Conservation (phyloP, 345 rosid genomes). For the Pugionium dolabratum region DNA sequence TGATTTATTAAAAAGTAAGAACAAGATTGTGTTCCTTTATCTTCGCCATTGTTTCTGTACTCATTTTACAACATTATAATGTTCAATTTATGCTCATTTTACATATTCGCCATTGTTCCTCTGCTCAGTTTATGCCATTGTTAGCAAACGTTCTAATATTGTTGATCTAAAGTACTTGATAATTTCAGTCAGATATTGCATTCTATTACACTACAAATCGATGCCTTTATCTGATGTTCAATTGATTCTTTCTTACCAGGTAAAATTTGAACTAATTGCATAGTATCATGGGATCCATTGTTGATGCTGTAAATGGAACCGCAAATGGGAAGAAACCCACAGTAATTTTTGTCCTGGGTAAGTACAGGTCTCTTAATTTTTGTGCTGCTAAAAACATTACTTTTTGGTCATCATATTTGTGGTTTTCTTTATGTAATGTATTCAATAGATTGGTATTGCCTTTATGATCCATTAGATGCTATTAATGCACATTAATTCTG, state of each 20-base stretch:
- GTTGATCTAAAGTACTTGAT: not conserved
- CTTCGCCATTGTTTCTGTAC: not conserved
- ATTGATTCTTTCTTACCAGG: conserved; percentile 19
- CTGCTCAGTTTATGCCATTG: too few relatives aligned
- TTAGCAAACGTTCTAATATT: too few relatives aligned
- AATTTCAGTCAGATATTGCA: not conserved
- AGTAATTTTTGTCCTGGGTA: conserved; percentile 91
- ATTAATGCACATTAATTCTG: not conserved
- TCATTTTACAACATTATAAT: not conserved
- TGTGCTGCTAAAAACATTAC: conserved; percentile 3
- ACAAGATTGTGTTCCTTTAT: not conserved
- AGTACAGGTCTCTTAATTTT: too few relatives aligned
- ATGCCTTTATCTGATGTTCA: not conserved
- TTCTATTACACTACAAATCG: not conserved
- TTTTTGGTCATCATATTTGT: not conserved
- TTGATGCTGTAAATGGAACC: conserved; percentile 52
- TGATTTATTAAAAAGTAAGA: not conserved
- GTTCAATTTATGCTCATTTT: too few relatives aligned
- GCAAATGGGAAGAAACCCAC: conserved; percentile 62
- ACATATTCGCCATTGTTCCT: too few relatives aligned
- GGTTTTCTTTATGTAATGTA: not conserved
- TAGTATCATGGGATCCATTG: conserved; percentile 58
- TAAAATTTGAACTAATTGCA: conserved; percentile 25
- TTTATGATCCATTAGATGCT: conserved; percentile 4
- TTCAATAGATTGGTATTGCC: not conserved